Conservation (phyloP, 2,329 filamentous ascomycete genomes). For the Colletotrichum sp. region DNA sequence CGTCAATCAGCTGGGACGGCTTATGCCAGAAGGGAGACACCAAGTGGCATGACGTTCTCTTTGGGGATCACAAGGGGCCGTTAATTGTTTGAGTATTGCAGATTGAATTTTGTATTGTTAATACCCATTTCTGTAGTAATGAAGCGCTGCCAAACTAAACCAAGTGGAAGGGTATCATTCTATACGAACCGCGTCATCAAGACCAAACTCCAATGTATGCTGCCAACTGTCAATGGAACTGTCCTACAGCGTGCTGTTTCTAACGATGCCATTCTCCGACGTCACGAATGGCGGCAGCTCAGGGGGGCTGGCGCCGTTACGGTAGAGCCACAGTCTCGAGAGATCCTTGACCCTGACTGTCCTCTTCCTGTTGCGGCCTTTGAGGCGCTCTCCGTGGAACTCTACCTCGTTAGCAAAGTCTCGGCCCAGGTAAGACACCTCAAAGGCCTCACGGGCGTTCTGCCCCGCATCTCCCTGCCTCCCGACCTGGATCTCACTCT, state of each 20-base stretch:
- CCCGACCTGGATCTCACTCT: conserved; percentile 56
- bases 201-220: not conserved
- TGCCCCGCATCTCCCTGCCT: conserved; percentile 47
- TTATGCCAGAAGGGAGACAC: conserved; percentile 35
- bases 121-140: not conserved
- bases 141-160: not conserved
- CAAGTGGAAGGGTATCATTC: conserved; percentile 5
- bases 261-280: conserved; percentile 39
- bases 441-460: conserved; percentile 51
- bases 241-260: conserved; percentile 41
- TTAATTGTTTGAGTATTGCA: not conserved
- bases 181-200: not conserved
- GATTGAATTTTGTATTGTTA: not conserved
- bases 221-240: not conserved
- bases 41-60: conserved; percentile 37
- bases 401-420: conserved; percentile 43
- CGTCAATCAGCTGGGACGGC: conserved; percentile 33
- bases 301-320: conserved; percentile 61
- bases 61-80: conserved; percentile 34
- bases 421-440: conserved; percentile 51
- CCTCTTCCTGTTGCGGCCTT: conserved; percentile 27
- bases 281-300: conserved; percentile 42
- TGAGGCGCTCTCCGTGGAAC: conserved; percentile 37
- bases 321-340: conserved; percentile 67
- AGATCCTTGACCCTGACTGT: conserved; percentile 62